Percentiles rank a stretch among this genome's conserved stretches.
These are phyloP conservation scores for Colletotrichum musae DNA, from an alignment of 2,329 filamentous ascomycete genomes.

Conservation along the genomic window DNA sequence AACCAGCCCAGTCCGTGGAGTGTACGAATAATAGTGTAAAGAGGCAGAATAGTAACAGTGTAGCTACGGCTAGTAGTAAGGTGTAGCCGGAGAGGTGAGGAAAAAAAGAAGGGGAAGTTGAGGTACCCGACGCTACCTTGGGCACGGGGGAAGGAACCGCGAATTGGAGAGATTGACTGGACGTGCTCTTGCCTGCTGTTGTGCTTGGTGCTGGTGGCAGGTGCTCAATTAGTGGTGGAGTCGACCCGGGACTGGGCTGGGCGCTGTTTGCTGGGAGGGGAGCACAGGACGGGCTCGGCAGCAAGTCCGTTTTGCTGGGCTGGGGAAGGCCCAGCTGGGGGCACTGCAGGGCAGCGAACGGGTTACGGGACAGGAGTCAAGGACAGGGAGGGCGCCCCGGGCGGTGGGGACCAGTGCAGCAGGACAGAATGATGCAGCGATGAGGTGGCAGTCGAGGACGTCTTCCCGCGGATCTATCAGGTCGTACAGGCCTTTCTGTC, in stretches of 20 bases:
- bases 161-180: conserved; percentile 36
- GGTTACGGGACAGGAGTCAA: neutral
- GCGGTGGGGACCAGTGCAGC: too few relatives aligned
- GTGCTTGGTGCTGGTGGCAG: conserved; percentile 2
- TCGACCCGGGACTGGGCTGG: neutral
- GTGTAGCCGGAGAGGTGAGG: conserved; percentile 5
- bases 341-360: neutral
- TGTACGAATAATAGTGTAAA: neutral
- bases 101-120: conserved; percentile 27
- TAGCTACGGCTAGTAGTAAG: too few relatives aligned
- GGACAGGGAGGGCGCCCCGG: neutral
- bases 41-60: neutral
- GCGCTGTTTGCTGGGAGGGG: conserved; percentile 3
- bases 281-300: conserved; percentile 31
- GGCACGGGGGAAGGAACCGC: conserved; percentile 10
- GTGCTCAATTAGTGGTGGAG: neutral
- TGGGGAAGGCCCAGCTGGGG: neutral
- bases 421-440: too few relatives aligned
- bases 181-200: neutral
- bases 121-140: neutral
- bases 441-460: too few relatives aligned
- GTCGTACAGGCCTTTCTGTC: too few relatives aligned
- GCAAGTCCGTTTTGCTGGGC: conserved; percentile 36
- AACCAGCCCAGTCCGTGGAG: neutral
- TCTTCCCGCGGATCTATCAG: too few relatives aligned